These are phyloP conservation scores for Capsella rubella DNA, from an alignment of 441 rosid genomes.

Conservation along the genomic window DNA sequence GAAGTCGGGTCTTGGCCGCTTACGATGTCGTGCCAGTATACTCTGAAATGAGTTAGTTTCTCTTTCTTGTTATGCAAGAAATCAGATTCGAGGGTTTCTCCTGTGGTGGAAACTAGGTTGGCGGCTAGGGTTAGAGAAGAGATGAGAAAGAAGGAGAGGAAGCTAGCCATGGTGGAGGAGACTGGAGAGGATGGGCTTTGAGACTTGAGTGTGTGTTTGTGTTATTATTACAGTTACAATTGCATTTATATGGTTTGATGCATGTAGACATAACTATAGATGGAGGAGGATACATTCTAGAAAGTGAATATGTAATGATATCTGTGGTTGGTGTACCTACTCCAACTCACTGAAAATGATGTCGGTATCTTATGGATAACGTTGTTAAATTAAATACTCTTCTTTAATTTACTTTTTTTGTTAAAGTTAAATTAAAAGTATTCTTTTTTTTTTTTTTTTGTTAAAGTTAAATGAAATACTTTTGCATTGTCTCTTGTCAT, in stretches of 20 bases:
- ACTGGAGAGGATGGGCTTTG: no score
- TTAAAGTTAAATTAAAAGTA: no score
- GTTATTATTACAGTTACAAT: not conserved
- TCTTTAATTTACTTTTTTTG: no score
- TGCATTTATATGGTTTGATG: slow-evolving; percentile 6
- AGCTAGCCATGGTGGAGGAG: slow-evolving; percentile 25
- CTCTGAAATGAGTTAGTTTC: slow-evolving; percentile 41
- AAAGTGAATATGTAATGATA: slow-evolving; percentile 20
- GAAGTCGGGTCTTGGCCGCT: slow-evolving; percentile 38
- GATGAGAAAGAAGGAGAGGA: slow-evolving; percentile 10
- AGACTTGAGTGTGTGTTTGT: slow-evolving; percentile 32
- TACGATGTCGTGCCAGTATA: slow-evolving; percentile 41
- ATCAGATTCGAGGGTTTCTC: slow-evolving; percentile 23
- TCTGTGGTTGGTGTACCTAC: slow-evolving; percentile 30
- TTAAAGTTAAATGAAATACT: no score
- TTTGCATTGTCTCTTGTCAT: not conserved
- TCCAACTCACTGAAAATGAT: slow-evolving; percentile 25
- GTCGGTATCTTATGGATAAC: not conserved
- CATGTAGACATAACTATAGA: slow-evolving; percentile 6
- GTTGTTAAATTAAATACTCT: not conserved
- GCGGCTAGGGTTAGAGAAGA: slow-evolving; percentile 31
- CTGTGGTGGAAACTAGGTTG: slow-evolving; percentile 9
- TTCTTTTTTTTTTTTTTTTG: no score
- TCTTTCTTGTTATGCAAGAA: slow-evolving; percentile 36
- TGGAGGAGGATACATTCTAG: slow-evolving; percentile 14